phyloP scores from a whole-genome alignment of 2,329 filamentous ascomycete species.

The Xylaria sp. region DNA sequence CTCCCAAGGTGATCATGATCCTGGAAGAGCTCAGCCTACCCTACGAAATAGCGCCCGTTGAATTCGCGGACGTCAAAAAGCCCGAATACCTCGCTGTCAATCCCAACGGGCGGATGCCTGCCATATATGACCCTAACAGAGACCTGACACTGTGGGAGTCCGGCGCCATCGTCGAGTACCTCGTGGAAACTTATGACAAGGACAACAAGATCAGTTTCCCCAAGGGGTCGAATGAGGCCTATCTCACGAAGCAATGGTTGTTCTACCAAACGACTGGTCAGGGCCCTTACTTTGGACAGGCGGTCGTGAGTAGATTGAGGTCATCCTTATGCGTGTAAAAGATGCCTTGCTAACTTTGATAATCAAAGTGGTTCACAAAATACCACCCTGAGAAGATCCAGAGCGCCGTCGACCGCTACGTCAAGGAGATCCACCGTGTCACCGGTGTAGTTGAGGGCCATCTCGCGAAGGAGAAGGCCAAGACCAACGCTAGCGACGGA shows the following conservation, averaged over 20 bases:
- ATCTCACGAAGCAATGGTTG: constrained; percentile 57
- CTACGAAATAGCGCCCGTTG: constrained; percentile 38
- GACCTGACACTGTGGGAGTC: constrained; percentile 42
- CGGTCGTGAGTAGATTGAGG: constrained; percentile 36
- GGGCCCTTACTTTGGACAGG: constrained; percentile 62
- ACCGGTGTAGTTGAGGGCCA: constrained; percentile 56
- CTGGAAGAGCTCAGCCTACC: constrained; percentile 49
- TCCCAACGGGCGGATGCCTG: constrained; percentile 41
- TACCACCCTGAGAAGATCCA: constrained; percentile 57
- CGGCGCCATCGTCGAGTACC: constrained; percentile 41
- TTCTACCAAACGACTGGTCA: constrained; percentile 59
- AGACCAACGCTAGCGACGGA: constrained; percentile 26
- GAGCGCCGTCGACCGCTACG: constrained; percentile 57
- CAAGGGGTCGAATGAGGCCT: constrained; percentile 50
- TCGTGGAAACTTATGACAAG: constrained; percentile 52
- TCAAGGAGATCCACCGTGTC: constrained; percentile 57
- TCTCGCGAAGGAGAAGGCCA: constrained; percentile 44
- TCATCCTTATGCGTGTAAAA: neutral
- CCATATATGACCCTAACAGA: constrained; percentile 41
- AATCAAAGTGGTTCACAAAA: constrained; percentile 52
- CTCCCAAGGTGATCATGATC: constrained; percentile 48
- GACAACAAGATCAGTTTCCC: constrained; percentile 52
- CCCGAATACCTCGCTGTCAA: constrained; percentile 34
- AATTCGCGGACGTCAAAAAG: constrained; percentile 36
- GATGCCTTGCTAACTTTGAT: neutral